Base-by-base conservation (phyloP, 192 early-diverging fungal species). In the Spinellus fusiger region DNA sequence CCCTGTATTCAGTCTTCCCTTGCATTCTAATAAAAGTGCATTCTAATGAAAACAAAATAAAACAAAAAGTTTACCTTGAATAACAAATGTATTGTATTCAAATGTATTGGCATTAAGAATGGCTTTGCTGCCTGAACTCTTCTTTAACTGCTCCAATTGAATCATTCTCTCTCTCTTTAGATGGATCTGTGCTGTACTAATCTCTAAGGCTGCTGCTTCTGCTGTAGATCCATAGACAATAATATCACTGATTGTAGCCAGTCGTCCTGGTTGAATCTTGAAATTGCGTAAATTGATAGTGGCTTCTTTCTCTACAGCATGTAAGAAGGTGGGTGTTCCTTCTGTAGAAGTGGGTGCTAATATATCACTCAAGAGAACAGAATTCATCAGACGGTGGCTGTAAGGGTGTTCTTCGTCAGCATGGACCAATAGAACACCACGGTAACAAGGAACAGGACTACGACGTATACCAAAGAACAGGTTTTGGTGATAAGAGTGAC, bases 261-360 rank as follows among this genome's bases (percentile, higher is more conserved):
- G 77, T 16, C 76, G 68, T n/a, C 70, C 66, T 5, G 77, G 71
- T 50, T 80, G 79, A 20, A 73, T 76, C 40, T 76, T 73, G 40
- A 76, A 78, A 68, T 78, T 81, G 20, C 77, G 59, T 52, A 80
- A 62, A 51, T 80, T 78, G 54, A 81, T 73, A 18, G 68, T 71
- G 10, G 35, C 29, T 13, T 59, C 57, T 7, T 15, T 15, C 3
- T 22, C 37, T 33, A 57, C 72, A 31, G 59, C 54, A 34, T 55
- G 10, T 34, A 16, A 55, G 2, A 37, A 34, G 20, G 1, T 22
- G 9, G 49, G 65, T 35, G 77, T 75, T 44, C 74, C 71, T 64
- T 80, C 69, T 1, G 74, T 69, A 12, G 75, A 74, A 16, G 64
- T 54, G 5, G 80, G 31, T 33, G 49, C 49, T 20, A 27, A 22